These are phyloP conservation scores for Porphyridium purpureum DNA, from an alignment of 23 red algal species.

Conservation along the genomic window DNA sequence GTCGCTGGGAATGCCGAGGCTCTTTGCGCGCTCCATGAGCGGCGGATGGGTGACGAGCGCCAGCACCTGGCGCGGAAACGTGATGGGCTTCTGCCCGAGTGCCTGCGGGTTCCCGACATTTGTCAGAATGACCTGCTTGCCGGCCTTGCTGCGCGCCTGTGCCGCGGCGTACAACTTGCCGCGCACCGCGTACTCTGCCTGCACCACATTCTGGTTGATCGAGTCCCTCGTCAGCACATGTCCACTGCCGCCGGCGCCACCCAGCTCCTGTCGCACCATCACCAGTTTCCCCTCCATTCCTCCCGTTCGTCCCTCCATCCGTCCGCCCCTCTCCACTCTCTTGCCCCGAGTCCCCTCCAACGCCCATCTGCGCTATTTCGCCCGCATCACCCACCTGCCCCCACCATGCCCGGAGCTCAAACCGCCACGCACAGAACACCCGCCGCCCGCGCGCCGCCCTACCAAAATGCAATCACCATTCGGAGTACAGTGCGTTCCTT, in stretches of 20 bases:
- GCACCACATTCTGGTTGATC: conserved; percentile 24
- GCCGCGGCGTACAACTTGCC: conserved; percentile 52
- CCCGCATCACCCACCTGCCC: too few species aligned
- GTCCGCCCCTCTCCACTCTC: too few species aligned
- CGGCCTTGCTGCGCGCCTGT: conserved; percentile 9
- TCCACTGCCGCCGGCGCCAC: background rate
- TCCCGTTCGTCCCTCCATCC: background rate
- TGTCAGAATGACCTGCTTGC: conserved; percentile 34
- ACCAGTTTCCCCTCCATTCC: background rate
- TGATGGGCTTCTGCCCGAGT: conserved; percentile 48
- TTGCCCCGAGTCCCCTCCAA: too few species aligned
- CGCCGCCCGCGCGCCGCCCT: too few species aligned
- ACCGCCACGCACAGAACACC: too few species aligned
- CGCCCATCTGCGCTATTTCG: too few species aligned
- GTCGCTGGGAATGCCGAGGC: conserved; percentile 31
- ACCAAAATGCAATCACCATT: too few species aligned
- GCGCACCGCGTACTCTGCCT: conserved; percentile 76
- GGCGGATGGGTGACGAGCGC: conserved; percentile 41
- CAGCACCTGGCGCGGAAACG: conserved; percentile 56
- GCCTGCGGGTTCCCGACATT: conserved; percentile 87
- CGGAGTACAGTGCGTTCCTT: too few species aligned
- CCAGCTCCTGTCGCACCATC: too few species aligned
- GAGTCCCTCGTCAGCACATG: conserved; percentile 19
- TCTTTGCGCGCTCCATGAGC: conserved; percentile 1
- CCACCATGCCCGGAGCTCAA: too few species aligned